phyloP scores from a whole-genome alignment of 257 asterid genomes.

The Solanum lignicaule region DNA sequence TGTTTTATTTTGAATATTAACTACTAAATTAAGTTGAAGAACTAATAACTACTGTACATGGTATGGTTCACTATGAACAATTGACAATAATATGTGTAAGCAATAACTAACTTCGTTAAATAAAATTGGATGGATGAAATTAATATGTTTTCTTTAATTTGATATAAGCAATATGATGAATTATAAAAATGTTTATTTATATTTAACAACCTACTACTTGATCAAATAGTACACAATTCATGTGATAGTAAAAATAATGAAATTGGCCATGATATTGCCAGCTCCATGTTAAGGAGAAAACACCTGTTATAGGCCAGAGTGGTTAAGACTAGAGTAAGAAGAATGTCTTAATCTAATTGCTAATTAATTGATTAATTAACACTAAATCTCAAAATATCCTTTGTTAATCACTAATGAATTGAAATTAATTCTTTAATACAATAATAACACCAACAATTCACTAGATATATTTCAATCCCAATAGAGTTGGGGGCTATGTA shows the following conservation, averaged over 20 bases:
- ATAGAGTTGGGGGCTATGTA: not conserved
- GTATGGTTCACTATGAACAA: not conserved
- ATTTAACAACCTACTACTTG: not conserved
- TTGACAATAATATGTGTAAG: not conserved
- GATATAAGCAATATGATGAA: not conserved
- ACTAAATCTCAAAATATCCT: not conserved
- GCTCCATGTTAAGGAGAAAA: not conserved
- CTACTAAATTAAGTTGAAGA: not conserved
- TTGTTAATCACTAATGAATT: not conserved
- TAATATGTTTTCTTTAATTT: not conserved
- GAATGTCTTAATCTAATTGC: constrained; percentile 8
- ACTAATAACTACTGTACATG: not conserved
- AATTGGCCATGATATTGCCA: constrained; percentile 4
- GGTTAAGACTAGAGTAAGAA: constrained; percentile 1
- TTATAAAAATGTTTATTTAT: too few relatives aligned
- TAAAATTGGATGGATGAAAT: not conserved
- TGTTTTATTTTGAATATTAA: not conserved
- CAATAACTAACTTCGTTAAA: not conserved
- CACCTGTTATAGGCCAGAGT: constrained; percentile 2
- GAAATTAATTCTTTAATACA: not conserved
- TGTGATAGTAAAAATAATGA: not conserved
- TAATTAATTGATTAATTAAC: not conserved
- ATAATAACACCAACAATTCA: not conserved
- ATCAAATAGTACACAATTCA: not conserved
- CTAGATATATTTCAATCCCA: not conserved